These are phyloP conservation scores for Acidiella bohemica DNA, from an alignment of 495 filamentous ascomycete species.

Conservation along the genomic window DNA sequence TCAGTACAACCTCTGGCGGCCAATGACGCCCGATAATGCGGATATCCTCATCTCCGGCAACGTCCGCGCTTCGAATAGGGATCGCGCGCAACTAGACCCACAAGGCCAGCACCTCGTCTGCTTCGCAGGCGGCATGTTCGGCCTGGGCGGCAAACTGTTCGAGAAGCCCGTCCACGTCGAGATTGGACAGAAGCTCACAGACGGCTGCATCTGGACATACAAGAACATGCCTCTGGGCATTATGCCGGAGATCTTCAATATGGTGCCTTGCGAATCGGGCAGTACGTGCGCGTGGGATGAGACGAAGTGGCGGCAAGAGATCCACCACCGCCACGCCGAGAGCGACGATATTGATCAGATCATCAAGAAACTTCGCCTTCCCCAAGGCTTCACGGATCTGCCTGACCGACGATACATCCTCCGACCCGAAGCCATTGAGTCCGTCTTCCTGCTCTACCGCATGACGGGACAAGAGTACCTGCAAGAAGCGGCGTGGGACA, in stretches of 20 bases:
- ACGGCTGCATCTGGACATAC: constrained; percentile 93
- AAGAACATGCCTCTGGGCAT: constrained; percentile 67
- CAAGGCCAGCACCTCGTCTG: constrained; percentile 46
- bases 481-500: constrained; percentile 59
- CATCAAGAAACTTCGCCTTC: constrained; percentile 20
- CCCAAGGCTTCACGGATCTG: constrained; percentile 15
- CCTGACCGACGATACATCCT: constrained; percentile 46
- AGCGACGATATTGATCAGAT: constrained; percentile 5
- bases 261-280: constrained; percentile 36
- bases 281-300: constrained; percentile 42
- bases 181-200: constrained; percentile 52
- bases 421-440: constrained; percentile 36
- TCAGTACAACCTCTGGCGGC: constrained; percentile 26
- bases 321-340: constrained; percentile 15
- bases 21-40: constrained; percentile 26
- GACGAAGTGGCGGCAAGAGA: constrained; percentile 34
- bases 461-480: constrained; percentile 56
- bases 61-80: constrained; percentile 15
- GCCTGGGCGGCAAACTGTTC: constrained; percentile 45
- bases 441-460: constrained; percentile 61
- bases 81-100: constrained; percentile 23
- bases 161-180: constrained; percentile 40
- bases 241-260: constrained; percentile 43
- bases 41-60: constrained; percentile 29
- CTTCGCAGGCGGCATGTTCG: constrained; percentile 49